A percentile compares a stretch with the other conserved stretches of the same genome.
Evolutionary conservation across 1,284 basidiomycete species (phyloP).

Genomic region (Ceratobasidium sp.): DNA sequence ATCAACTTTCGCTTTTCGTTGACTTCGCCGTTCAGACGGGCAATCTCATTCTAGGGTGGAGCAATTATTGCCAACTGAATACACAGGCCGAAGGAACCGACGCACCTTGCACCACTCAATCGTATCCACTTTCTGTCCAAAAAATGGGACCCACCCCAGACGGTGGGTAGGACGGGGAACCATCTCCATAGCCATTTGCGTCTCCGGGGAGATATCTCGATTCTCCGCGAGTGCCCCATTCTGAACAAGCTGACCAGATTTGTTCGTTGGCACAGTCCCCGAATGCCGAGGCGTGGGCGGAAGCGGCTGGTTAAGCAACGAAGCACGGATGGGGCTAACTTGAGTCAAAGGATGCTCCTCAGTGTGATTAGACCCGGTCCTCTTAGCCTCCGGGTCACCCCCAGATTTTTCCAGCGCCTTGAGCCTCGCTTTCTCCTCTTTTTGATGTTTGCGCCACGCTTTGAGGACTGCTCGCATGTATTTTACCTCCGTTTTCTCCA

Average conservation of each 20-base stretch:
- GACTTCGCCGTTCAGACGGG: slow-evolving; percentile 59
- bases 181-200: slow-evolving; percentile 36
- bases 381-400: slow-evolving; percentile 52
- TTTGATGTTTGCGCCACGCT: slow-evolving; percentile 59
- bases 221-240: background rate
- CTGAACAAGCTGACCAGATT: slow-evolving; percentile 24
- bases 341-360: slow-evolving; percentile 19
- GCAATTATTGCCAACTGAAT: slow-evolving; percentile 61
- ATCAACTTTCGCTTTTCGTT: slow-evolving; percentile 54
- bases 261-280: slow-evolving; percentile 31
- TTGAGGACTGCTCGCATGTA: slow-evolving; percentile 82
- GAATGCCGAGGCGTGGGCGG: slow-evolving; percentile 40
- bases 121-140: slow-evolving; percentile 87
- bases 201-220: background rate
- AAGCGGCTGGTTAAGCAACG: slow-evolving; percentile 31
- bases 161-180: slow-evolving; percentile 78
- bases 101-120: slow-evolving; percentile 75
- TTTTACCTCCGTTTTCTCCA: slow-evolving; percentile 86
- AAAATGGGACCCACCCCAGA: slow-evolving; percentile 60
- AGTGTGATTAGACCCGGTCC: slow-evolving; percentile 45
- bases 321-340: slow-evolving; percentile 13
- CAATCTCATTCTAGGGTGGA: slow-evolving; percentile 61
- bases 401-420: slow-evolving; percentile 54
- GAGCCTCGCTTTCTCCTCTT: slow-evolving; percentile 55
- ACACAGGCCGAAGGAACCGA: slow-evolving; percentile 60